phyloP scores from a whole-genome alignment of 2,329 filamentous ascomycete genomes.

The Epichloe bromicola region DNA sequence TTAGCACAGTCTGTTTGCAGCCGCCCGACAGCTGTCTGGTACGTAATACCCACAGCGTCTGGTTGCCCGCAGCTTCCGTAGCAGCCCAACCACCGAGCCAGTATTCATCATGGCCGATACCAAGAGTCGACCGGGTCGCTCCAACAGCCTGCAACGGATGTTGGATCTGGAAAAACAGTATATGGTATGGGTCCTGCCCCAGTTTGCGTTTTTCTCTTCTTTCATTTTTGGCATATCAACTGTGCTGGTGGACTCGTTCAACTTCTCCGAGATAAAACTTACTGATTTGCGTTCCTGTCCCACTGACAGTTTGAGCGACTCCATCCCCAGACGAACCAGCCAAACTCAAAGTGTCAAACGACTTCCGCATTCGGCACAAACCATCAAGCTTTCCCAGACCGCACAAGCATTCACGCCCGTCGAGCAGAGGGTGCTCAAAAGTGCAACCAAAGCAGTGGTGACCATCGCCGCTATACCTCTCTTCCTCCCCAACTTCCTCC shows the following conservation, averaged over 20 bases:
- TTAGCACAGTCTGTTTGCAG: background rate
- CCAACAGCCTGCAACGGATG: constrained; percentile 44
- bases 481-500: constrained; percentile 5
- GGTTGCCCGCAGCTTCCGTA: background rate
- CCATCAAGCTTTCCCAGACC: background rate
- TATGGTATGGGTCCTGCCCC: constrained; percentile 34
- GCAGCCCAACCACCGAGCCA: background rate
- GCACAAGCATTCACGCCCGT: constrained; percentile 7
- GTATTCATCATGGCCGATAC: constrained; percentile 5
- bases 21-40: background rate
- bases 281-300: constrained; percentile 2
- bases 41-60: background rate
- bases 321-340: constrained; percentile 3
- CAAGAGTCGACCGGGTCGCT: constrained; percentile 15
- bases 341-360: constrained; percentile 1
- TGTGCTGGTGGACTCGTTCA: background rate
- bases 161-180: constrained; percentile 44
- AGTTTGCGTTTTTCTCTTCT: background rate
- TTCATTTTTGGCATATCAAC: background rate
- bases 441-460: background rate
- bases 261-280: background rate
- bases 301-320: constrained; percentile 11
- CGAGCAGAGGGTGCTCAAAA: constrained; percentile 5
- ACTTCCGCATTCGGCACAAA: background rate
- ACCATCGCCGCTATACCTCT: constrained; percentile 2